phyloP scores from a whole-genome alignment of 2,329 filamentous ascomycete genomes.

The Colletotrichum sp. region DNA sequence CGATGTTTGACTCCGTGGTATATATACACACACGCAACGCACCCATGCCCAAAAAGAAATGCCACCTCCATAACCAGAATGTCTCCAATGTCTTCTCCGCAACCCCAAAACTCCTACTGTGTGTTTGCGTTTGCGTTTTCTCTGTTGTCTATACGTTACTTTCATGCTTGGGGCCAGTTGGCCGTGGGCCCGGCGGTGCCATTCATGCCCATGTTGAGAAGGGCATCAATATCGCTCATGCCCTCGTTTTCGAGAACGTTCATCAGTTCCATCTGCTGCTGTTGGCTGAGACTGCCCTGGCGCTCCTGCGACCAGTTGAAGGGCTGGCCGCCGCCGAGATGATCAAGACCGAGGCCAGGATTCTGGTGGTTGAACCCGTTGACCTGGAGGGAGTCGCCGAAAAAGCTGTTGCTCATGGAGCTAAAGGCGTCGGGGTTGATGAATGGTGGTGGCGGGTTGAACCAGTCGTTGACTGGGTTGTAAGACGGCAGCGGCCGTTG shows the following conservation, averaged over 20 bases:
- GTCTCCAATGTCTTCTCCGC: not conserved
- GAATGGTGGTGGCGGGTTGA: conserved; percentile 56
- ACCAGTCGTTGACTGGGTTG: conserved; percentile 53
- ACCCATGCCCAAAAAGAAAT: not conserved
- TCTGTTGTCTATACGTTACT: not conserved
- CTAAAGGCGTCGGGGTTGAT: conserved; percentile 58
- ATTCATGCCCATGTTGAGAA: conserved; percentile 48
- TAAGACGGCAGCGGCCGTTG: conserved; percentile 49
- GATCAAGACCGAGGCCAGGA: conserved; percentile 34
- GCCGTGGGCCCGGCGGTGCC: not conserved
- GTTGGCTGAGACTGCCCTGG: conserved; percentile 75
- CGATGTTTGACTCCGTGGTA: conserved; percentile 10
- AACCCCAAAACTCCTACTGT: not conserved
- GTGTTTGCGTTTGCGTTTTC: not conserved
- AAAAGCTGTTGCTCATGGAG: conserved; percentile 45
- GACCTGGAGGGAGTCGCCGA: conserved; percentile 37
- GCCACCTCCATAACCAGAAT: not conserved
- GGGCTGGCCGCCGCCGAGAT: conserved; percentile 28
- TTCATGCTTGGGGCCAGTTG: conserved; percentile 10
- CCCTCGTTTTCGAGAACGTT: conserved; percentile 76
- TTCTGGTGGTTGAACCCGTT: conserved; percentile 14
- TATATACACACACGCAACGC: not conserved
- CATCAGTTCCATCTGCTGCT: conserved; percentile 86
- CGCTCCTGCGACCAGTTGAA: conserved; percentile 48
- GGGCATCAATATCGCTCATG: conserved; percentile 65